Evolutionary conservation across 1,284 basidiomycete genomes (phyloP).

Genomic region (Leccinum brunneo-olivaceum): DNA sequence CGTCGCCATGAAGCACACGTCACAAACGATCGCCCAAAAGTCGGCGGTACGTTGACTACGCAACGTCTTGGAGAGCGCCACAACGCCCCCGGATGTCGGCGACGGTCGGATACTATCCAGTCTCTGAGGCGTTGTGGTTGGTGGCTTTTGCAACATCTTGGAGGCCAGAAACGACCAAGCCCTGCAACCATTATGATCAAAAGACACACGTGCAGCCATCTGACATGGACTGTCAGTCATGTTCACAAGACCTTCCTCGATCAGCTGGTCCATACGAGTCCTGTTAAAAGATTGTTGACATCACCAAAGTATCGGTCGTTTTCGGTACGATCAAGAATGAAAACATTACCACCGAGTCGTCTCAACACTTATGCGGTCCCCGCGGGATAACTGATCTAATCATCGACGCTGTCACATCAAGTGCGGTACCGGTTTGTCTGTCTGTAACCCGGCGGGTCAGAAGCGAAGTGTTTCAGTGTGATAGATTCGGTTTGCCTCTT

Average conservation of each 20-base stretch:
- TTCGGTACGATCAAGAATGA: too few relatives aligned
- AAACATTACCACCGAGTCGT: not conserved
- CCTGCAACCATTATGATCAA: too few relatives aligned
- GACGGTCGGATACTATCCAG: not conserved
- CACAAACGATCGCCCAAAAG: not conserved
- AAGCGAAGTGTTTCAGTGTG: not conserved
- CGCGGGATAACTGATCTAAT: constrained; percentile 2
- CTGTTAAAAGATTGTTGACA: too few relatives aligned
- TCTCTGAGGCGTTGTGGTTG: too few relatives aligned
- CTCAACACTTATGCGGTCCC: not conserved
- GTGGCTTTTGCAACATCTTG: too few relatives aligned
- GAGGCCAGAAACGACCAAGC: too few relatives aligned
- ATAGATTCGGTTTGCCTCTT: not conserved
- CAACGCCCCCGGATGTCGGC: not conserved
- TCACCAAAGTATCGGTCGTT: too few relatives aligned
- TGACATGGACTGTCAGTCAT: too few relatives aligned
- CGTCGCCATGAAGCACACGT: not conserved
- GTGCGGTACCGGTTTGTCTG: not conserved
- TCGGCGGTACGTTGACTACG: not conserved
- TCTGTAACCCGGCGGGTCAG: not conserved
- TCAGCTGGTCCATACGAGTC: too few relatives aligned
- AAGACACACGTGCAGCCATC: too few relatives aligned
- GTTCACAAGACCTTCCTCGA: too few relatives aligned
- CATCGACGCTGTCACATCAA: not conserved
- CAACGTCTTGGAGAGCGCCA: too few relatives aligned